phyloP scores from a whole-genome alignment of 805 yeast species.

The Metschnikowia arizonensis region DNA sequence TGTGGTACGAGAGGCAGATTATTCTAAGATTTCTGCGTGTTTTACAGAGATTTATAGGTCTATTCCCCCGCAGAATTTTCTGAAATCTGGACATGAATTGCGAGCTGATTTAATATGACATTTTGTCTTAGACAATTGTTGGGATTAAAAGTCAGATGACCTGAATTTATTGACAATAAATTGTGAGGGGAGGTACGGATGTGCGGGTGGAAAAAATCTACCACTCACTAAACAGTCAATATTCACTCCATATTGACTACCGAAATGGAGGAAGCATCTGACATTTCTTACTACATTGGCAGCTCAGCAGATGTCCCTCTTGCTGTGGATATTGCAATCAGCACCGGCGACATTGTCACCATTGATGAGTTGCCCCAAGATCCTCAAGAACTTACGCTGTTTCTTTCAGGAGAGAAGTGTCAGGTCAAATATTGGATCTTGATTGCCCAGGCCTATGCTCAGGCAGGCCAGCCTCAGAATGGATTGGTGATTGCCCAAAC shows the following conservation, averaged over 20 bases:
- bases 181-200: slow-evolving; percentile 5
- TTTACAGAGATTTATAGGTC: background rate
- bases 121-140: too few species aligned
- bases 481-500: slow-evolving; percentile 60
- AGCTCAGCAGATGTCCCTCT: slow-evolving; percentile 24
- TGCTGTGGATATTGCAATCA: slow-evolving; percentile 63
- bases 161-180: too few species aligned
- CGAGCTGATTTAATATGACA: too few species aligned
- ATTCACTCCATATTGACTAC: background rate
- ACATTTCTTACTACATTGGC: slow-evolving; percentile 33
- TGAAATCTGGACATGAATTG: too few species aligned
- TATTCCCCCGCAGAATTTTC: too few species aligned
- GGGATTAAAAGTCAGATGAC: too few species aligned
- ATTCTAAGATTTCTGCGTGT: background rate
- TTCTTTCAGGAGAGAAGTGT: slow-evolving; percentile 77
- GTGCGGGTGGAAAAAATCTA: slow-evolving; percentile 3
- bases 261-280: slow-evolving; percentile 19
- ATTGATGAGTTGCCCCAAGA: slow-evolving; percentile 87
- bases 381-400: slow-evolving; percentile 72
- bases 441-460: slow-evolving; percentile 76
- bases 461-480: slow-evolving; percentile 53
- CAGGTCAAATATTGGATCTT: slow-evolving; percentile 77
- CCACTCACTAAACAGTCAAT: background rate
- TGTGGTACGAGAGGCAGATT: slow-evolving; percentile 3
- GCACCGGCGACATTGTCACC: slow-evolving; percentile 77